Base-by-base conservation (phyloP, 257 asterid genomes). In the Penstemon davidsonii region DNA sequence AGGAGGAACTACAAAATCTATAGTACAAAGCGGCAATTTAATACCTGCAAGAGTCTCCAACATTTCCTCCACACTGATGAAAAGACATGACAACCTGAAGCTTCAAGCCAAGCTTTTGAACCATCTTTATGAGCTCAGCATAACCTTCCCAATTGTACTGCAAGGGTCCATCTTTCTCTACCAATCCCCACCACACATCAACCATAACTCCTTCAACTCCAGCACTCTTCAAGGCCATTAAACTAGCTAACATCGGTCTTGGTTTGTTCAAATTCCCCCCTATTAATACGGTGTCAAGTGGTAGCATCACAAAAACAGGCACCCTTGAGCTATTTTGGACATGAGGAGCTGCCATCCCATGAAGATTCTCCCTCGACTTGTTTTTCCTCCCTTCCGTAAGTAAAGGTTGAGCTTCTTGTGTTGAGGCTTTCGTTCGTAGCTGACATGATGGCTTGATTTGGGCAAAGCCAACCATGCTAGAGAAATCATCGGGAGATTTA, bases 161-260 rank as follows among this genome's bases (percentile, higher is more conserved):
- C 73, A 75, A 51, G 3, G 98, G 98, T 25, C 96, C 94, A 74
- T 90, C 90, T 76, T 88, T 93, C 87, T 90, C 98, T 3, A 90
- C 95, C 74, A 93, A 72, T 12, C 96, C 97, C 98, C 98, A 93
- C 97, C 98, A 93, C 3, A 76, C 91, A 64, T 93, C 98, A 8
- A 93, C 95, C 98, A 90, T 90, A 4, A 93, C 90, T 9, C 98
- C 98, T 79, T 90, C 95, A 39, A 86, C 89, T 40, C 97, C 98
- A 5, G 88, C 88, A 67, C 86, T 84, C 82, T 85, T 90, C 72
- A 93, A 71, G 59, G 98, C 97, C 95, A 85, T 81, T 81, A 93
- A 76, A 72, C 97, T 88, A n/a, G 95, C 97, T 37, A 80, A 69
- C 96, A 90, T 93, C 0, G 95, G 89, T 62, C 85, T 65, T 39